These are phyloP conservation scores for Melastoma candidum DNA, from an alignment of 441 rosid genomes.

Conservation along the genomic window DNA sequence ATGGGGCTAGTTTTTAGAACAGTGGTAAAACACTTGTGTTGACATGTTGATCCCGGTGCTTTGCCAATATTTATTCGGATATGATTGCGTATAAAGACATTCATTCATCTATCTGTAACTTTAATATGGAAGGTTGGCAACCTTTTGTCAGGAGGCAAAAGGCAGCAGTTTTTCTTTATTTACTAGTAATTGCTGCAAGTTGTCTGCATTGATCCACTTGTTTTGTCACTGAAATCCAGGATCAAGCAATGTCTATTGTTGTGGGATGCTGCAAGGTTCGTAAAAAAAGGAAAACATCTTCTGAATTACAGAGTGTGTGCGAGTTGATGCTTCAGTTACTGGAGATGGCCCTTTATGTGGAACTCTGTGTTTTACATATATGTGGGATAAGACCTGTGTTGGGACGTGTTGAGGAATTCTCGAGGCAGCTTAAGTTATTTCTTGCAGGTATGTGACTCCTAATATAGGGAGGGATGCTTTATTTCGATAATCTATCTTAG, in stretches of 20 bases:
- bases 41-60: too few relatives aligned
- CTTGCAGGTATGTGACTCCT: conserved; percentile 38
- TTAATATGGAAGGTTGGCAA: too few relatives aligned
- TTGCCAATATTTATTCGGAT: too few relatives aligned
- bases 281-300: conserved; percentile 34
- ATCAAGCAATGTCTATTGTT: conserved; percentile 57
- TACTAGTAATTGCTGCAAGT: not conserved
- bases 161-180: not conserved
- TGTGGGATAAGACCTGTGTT: conserved; percentile 75
- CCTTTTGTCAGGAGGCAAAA: too few relatives aligned
- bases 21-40: too few relatives aligned
- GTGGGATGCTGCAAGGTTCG: conserved; percentile 47
- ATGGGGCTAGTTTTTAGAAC: too few relatives aligned
- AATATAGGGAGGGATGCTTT: not conserved
- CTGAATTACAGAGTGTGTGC: conserved; percentile 43
- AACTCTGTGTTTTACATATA: conserved; percentile 72
- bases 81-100: too few relatives aligned
- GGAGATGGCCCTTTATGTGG: conserved; percentile 82
- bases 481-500: not conserved
- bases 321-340: conserved; percentile 50
- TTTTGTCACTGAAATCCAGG: conserved; percentile 35
- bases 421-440: conserved; percentile 48
- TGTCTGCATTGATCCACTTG: conserved; percentile 2
- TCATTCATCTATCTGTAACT: too few relatives aligned
- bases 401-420: conserved; percentile 81